Evolutionary conservation across 2,329 filamentous ascomycete genomes (phyloP).

Genomic region (Iodosphaeria phyllophila): DNA sequence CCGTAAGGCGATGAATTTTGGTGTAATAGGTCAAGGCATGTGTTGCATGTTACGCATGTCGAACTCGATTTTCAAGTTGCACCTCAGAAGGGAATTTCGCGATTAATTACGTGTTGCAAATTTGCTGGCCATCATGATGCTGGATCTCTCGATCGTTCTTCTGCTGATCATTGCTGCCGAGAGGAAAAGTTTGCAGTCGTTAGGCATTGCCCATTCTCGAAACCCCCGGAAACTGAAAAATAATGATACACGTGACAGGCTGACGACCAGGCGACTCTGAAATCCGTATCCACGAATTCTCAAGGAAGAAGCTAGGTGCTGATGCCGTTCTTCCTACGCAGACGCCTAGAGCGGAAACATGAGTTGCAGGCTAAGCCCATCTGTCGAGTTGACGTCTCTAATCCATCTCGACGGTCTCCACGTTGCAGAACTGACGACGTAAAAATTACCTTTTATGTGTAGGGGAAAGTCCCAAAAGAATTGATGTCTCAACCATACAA

Average conservation of each 20-base stretch:
- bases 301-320: conserved; percentile 7
- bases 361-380: neutral
- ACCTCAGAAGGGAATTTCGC: conserved; percentile 17
- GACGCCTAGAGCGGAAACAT: neutral
- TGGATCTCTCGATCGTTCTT: conserved; percentile 16
- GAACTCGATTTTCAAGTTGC: conserved; percentile 17
- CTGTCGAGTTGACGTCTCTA: too few species aligned
- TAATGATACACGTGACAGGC: conserved; percentile 18
- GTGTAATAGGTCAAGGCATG: too few species aligned
- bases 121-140: conserved; percentile 13
- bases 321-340: conserved; percentile 1
- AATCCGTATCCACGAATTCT: conserved; percentile 13
- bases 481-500: too few species aligned
- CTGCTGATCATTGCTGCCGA: conserved; percentile 9
- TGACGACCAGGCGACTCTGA: conserved; percentile 10
- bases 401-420: too few species aligned
- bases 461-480: too few species aligned
- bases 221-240: conserved; percentile 14
- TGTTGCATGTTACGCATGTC: too few species aligned
- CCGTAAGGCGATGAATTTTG: too few species aligned
- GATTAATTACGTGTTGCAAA: conserved; percentile 19
- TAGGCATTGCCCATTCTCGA: conserved; percentile 15
- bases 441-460: too few species aligned
- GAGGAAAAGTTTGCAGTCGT: conserved; percentile 14
- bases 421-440: neutral